Evolutionary conservation across 495 filamentous ascomycete genomes (phyloP).

Genomic region (Penicillium goetzii): DNA sequence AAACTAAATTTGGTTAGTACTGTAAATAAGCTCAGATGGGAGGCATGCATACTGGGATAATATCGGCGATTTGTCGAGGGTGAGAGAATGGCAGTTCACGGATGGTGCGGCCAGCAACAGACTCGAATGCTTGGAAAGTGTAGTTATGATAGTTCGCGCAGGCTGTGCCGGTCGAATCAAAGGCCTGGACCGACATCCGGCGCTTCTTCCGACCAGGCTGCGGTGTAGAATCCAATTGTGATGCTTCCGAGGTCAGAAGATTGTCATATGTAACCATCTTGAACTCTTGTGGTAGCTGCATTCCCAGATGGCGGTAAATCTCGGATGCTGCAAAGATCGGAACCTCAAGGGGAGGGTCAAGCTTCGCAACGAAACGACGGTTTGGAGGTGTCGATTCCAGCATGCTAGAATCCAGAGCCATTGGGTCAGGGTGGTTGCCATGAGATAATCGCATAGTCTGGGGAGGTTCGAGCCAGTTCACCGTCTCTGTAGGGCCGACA

Average conservation of each 20-base stretch:
- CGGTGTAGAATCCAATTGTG: slow-evolving; percentile 29
- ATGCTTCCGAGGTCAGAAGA: slow-evolving; percentile 61
- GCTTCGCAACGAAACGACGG: slow-evolving; percentile 78
- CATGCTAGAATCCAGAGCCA: slow-evolving; percentile 51
- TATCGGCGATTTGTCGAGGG: slow-evolving; percentile 77
- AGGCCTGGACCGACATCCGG: slow-evolving; percentile 36
- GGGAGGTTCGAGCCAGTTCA: slow-evolving; percentile 57
- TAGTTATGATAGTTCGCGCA: slow-evolving; percentile 62
- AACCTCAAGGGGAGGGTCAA: slow-evolving; percentile 82
- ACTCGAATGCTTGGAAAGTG: slow-evolving; percentile 70
- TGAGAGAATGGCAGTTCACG: slow-evolving; percentile 81
- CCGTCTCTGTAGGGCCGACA: slow-evolving; percentile 27
- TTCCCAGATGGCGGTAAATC: slow-evolving; percentile 67
- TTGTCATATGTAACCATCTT: slow-evolving; percentile 66
- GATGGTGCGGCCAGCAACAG: slow-evolving; percentile 68
- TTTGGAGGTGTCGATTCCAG: slow-evolving; percentile 60
- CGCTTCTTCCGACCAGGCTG: slow-evolving; percentile 39
- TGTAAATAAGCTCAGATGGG: not conserved
- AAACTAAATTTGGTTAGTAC: slow-evolving; percentile 36
- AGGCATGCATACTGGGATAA: slow-evolving; percentile 62
- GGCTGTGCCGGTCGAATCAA: slow-evolving; percentile 45
- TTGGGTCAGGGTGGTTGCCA: slow-evolving; percentile 45
- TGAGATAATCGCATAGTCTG: slow-evolving; percentile 48
- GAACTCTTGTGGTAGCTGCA: slow-evolving; percentile 56
- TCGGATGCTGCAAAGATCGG: slow-evolving; percentile 67